Conservation (phyloP, 176 grass and related monocot genomes). For the Juncus inflexus region DNA sequence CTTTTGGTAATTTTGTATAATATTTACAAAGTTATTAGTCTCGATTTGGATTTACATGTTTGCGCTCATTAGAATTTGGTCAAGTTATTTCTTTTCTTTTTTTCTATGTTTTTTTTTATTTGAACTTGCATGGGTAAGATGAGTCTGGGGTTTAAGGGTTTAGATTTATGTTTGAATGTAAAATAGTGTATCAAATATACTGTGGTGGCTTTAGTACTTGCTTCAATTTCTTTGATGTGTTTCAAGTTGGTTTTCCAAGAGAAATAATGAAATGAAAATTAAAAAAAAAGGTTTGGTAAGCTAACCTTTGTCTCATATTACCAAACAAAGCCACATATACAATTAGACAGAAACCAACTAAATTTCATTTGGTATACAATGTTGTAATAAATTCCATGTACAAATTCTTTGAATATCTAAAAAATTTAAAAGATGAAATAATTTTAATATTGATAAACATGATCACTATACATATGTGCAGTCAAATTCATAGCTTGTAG, state of each 20-base stretch:
- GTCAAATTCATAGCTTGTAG: slow-evolving; percentile 77
- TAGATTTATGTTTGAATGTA: slow-evolving; percentile 3
- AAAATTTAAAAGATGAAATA: neutral
- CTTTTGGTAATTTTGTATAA: slow-evolving; percentile 31
- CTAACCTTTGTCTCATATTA: neutral
- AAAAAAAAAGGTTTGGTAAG: slow-evolving; percentile 6
- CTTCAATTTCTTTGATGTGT: too few relatives aligned
- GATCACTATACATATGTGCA: slow-evolving; percentile 70
- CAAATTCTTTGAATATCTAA: too few relatives aligned
- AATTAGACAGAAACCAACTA: too few relatives aligned
- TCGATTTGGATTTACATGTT: slow-evolving; percentile 36
- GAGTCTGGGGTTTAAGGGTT: neutral
- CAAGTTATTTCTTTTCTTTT: neutral
- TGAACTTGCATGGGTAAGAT: slow-evolving; percentile 8
- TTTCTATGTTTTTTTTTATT: slow-evolving; percentile 1
- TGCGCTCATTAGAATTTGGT: neutral
- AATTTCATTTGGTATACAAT: too few relatives aligned
- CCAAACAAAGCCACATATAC: slow-evolving; percentile 7
- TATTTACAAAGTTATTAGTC: slow-evolving; percentile 38
- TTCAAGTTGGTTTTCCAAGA: too few relatives aligned
- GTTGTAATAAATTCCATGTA: too few relatives aligned
- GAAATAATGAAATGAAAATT: too few relatives aligned
- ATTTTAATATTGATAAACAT: slow-evolving; percentile 51
- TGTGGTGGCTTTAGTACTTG: too few relatives aligned
- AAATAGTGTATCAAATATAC: neutral